phyloP scores from a whole-genome alignment of 768 basidiomycete genomes.

The Austroboletus festivus region DNA sequence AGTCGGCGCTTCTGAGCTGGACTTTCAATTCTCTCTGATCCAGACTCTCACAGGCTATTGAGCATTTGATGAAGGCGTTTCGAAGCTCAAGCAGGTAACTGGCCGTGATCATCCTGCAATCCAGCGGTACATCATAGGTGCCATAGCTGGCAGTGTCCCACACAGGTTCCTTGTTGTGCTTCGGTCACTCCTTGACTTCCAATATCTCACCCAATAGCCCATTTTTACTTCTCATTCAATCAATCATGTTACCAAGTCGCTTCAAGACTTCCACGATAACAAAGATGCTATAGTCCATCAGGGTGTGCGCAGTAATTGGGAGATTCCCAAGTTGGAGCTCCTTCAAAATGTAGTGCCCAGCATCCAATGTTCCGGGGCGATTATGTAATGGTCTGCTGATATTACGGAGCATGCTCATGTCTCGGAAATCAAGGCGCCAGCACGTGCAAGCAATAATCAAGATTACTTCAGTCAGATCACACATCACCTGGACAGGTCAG shows the following conservation, averaged over 20 bases:
- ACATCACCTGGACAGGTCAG: neutral
- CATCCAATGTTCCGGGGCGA: too few relatives aligned
- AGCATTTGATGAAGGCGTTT: conserved; percentile 40
- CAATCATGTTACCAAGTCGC: conserved; percentile 20
- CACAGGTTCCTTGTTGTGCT: conserved; percentile 6
- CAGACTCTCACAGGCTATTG: conserved; percentile 34
- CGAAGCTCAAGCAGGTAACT: conserved; percentile 21
- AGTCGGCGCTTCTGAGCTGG: conserved; percentile 27
- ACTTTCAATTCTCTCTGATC: conserved; percentile 37
- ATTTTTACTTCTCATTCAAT: conserved; percentile 33
- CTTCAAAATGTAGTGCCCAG: too few relatives aligned
- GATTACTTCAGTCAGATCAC: neutral
- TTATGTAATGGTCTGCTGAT: conserved; percentile 1
- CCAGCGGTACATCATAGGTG: conserved; percentile 10
- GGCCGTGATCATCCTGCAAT: conserved; percentile 11
- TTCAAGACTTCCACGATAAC: conserved; percentile 35
- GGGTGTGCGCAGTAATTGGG: neutral
- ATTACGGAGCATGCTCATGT: neutral
- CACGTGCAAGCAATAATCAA: neutral
- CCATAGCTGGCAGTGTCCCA: conserved; percentile 9
- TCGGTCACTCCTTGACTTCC: conserved; percentile 41
- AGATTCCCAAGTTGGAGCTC: neutral
- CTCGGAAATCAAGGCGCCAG: neutral
- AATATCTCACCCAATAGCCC: conserved; percentile 36
- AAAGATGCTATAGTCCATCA: conserved; percentile 32